Conservation (phyloP, 257 asterid genomes). For the Anisodus acutangulus region DNA sequence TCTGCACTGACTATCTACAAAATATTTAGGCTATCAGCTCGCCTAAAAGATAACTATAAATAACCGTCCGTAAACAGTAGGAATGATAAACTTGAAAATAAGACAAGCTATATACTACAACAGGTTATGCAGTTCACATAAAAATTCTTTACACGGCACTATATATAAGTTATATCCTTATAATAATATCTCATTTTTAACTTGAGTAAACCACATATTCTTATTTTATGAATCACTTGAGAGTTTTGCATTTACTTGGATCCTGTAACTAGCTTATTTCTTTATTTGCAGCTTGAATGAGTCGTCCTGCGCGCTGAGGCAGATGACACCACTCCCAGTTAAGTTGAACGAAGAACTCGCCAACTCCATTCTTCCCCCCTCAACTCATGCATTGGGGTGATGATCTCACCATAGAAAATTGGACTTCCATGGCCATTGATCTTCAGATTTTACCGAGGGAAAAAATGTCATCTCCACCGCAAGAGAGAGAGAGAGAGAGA, state of each 20-base stretch:
- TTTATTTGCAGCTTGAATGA: slow-evolving; percentile 59
- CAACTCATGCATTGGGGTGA: slow-evolving; percentile 43
- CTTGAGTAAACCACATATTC: not conserved
- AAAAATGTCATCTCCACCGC: not conserved
- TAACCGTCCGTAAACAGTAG: too few species aligned
- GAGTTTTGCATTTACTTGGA: not conserved
- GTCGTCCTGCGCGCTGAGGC: slow-evolving; percentile 55
- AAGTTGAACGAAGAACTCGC: slow-evolving; percentile 74
- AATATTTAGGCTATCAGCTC: too few species aligned
- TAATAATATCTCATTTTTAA: too few species aligned
- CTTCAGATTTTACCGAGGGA: not conserved
- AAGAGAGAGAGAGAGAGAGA: too few species aligned
- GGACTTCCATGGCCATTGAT: not conserved
- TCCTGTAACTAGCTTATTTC: not conserved
- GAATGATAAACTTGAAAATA: not conserved
- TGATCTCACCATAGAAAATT: not conserved
- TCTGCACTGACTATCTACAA: too few species aligned
- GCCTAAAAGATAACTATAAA: too few species aligned
- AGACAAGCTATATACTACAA: not conserved
- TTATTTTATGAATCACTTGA: not conserved
- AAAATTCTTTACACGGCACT: not conserved
- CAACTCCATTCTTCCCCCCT: slow-evolving; percentile 61
- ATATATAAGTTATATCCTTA: too few species aligned
- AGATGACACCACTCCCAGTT: slow-evolving; percentile 70
- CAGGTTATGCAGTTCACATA: not conserved